Conservation (phyloP, 2,329 filamentous ascomycete genomes). For the Paracoccidioides brasiliensis region DNA sequence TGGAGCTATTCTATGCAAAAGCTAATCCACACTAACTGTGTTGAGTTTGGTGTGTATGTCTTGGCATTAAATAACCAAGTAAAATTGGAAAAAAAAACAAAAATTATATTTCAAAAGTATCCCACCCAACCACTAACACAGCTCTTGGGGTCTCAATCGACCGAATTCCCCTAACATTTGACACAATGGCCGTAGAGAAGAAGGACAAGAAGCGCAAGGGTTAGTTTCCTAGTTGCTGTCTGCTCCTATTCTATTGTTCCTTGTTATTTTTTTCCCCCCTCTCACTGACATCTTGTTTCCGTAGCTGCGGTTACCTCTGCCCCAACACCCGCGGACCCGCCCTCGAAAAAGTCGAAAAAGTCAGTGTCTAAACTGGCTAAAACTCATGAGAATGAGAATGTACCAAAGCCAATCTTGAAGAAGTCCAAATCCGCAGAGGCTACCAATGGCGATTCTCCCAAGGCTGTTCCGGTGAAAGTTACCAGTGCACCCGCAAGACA, state of each 20-base stretch:
- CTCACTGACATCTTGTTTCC: slow-evolving; percentile 9
- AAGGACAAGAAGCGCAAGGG: slow-evolving; percentile 46
- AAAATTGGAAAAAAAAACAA: slow-evolving; percentile 1
- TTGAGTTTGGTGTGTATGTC: not conserved
- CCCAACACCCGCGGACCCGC: slow-evolving; percentile 31
- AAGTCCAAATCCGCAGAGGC: slow-evolving; percentile 18
- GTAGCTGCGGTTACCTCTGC: slow-evolving; percentile 22
- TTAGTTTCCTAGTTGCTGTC: slow-evolving; percentile 14
- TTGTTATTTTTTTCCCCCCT: slow-evolving; percentile 6
- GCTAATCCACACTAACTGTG: not conserved
- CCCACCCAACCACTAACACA: slow-evolving; percentile 14
- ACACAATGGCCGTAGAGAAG: slow-evolving; percentile 40
- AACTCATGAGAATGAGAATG: slow-evolving; percentile 16
- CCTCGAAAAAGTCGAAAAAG: slow-evolving; percentile 50
- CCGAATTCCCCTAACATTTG: not conserved
- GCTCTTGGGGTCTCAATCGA: slow-evolving; percentile 19
- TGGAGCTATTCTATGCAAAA: too few species aligned
- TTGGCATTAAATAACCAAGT: slow-evolving; percentile 2
- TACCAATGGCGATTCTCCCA: slow-evolving; percentile 11
- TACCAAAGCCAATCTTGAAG: slow-evolving; percentile 23
- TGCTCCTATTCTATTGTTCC: not conserved
- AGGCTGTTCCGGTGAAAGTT: slow-evolving; percentile 18
- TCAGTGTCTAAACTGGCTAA: slow-evolving; percentile 23
- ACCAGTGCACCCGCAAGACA: slow-evolving; percentile 24
- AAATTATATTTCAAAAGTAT: not conserved